phyloP scores from a whole-genome alignment of 1,284 basidiomycete genomes.

The Phellopilus nigrolimitatus region DNA sequence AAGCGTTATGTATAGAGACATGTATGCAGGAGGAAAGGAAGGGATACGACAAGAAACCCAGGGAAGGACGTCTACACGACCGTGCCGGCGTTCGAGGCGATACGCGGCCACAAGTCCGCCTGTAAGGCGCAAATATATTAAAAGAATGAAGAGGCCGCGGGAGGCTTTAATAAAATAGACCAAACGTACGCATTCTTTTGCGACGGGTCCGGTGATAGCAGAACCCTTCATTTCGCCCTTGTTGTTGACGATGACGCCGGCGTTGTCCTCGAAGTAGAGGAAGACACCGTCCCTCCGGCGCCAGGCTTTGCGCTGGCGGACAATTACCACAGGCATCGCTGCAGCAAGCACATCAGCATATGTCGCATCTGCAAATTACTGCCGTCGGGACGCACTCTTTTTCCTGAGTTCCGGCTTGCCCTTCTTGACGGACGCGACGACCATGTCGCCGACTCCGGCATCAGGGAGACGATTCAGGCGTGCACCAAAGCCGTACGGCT shows the following conservation, averaged over 20 bases:
- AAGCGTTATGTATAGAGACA: conserved; percentile 8
- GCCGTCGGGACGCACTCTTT: conserved; percentile 73
- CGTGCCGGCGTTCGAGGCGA: conserved; percentile 96
- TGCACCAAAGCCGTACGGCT: conserved; percentile 91
- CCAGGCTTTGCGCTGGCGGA: conserved; percentile 99
- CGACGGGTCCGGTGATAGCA: conserved; percentile 96
- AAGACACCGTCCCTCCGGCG: conserved; percentile 97
- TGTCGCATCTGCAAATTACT: neutral
- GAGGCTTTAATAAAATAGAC: neutral
- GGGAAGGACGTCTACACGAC: conserved; percentile 64
- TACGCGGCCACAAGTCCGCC: conserved; percentile 99
- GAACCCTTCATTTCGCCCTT: conserved; percentile 99
- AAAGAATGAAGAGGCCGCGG: conserved; percentile 10
- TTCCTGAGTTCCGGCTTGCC: conserved; percentile 99
- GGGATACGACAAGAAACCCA: conserved; percentile 20
- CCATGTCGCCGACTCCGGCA: conserved; percentile 98
- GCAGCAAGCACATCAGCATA: conserved; percentile 17
- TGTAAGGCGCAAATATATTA: conserved; percentile 32
- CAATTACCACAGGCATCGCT: conserved; percentile 97
- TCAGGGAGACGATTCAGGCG: conserved; percentile 97
- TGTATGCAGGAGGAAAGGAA: conserved; percentile 12
- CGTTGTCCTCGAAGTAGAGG: conserved; percentile 99
- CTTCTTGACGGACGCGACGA: conserved; percentile 99
- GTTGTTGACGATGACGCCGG: conserved; percentile 96
- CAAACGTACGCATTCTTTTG: conserved; percentile 86